Conservation (phyloP, 768 basidiomycete species). For the Phanerochaete carnosa region DNA sequence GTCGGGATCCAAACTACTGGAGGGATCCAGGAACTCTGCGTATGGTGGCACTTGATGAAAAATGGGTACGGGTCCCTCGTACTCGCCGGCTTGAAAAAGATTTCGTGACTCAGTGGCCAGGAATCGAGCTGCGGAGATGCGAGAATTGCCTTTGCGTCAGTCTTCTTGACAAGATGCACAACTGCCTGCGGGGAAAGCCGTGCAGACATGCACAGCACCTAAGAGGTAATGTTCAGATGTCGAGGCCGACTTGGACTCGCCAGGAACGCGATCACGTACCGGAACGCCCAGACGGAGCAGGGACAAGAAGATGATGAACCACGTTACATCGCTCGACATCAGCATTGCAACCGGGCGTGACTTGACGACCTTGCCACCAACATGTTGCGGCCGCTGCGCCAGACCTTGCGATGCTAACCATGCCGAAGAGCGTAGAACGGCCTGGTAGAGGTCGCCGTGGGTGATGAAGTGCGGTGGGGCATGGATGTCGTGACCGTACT, state of each 20-base stretch:
- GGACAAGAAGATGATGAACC: conserved; percentile 37
- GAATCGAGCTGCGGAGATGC: conserved; percentile 29
- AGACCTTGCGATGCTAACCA: conserved; percentile 28
- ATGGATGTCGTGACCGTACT: conserved; percentile 25
- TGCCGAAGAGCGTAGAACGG: conserved; percentile 31
- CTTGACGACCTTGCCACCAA: conserved; percentile 14
- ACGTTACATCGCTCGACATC: conserved; percentile 34
- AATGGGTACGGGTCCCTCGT: background rate
- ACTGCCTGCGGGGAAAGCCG: conserved; percentile 34
- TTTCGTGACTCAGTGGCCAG: conserved; percentile 28
- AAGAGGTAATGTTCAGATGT: background rate
- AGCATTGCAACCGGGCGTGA: conserved; percentile 35
- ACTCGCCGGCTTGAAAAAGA: conserved; percentile 6
- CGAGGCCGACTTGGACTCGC: background rate
- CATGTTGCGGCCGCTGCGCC: conserved; percentile 27
- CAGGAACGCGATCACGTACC: conserved; percentile 20
- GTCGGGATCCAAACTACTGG: conserved; percentile 4
- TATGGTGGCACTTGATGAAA: conserved; percentile 24
- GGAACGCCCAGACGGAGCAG: conserved; percentile 35
- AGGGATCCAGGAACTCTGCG: conserved; percentile 25
- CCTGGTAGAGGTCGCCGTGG: conserved; percentile 30
- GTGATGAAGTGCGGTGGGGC: conserved; percentile 29
- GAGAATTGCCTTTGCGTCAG: conserved; percentile 28
- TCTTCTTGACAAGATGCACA: conserved; percentile 32
- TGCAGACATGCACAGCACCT: conserved; percentile 37